Conservation (phyloP, 345 rosid species). For the Populus simonii region DNA sequence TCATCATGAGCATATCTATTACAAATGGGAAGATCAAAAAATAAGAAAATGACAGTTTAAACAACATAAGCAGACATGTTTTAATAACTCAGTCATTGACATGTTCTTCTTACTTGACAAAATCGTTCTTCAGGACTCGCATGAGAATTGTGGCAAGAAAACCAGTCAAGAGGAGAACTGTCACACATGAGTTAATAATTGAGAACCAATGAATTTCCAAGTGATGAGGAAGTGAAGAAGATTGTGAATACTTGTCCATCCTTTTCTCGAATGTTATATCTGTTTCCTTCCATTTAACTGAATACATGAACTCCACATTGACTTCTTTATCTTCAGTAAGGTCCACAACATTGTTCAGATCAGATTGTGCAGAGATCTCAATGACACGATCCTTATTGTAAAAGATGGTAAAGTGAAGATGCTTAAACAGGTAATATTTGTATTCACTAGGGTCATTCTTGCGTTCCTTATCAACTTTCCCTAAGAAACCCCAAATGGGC, state of each 20-base stretch:
- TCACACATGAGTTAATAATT: slow-evolving; percentile 31
- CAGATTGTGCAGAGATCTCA: slow-evolving; percentile 17
- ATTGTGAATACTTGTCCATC: slow-evolving; percentile 30
- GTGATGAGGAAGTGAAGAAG: slow-evolving; percentile 34
- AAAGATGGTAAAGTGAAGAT: slow-evolving; percentile 22
- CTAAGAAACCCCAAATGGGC: slow-evolving; percentile 33
- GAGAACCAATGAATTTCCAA: slow-evolving; percentile 38
- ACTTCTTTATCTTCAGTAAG: slow-evolving; percentile 30
- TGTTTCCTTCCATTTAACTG: slow-evolving; percentile 35
- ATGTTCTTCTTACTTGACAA: slow-evolving; percentile 21
- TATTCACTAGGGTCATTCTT: slow-evolving; percentile 27
- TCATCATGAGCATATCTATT: slow-evolving; percentile 31
- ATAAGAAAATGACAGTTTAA: neutral
- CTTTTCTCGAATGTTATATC: slow-evolving; percentile 28
- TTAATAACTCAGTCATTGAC: neutral
- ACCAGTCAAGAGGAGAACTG: slow-evolving; percentile 34
- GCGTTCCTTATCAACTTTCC: slow-evolving; percentile 31
- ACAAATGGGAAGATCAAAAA: neutral
- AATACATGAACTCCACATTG: slow-evolving; percentile 23
- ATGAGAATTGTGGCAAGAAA: slow-evolving; percentile 36
- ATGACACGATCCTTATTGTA: slow-evolving; percentile 35
- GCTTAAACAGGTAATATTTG: slow-evolving; percentile 26
- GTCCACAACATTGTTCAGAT: slow-evolving; percentile 23
- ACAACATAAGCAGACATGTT: neutral
- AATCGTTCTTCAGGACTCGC: slow-evolving; percentile 34